Conservation (phyloP, 2,329 filamentous ascomycete genomes). For the Mariannaea sp. region DNA sequence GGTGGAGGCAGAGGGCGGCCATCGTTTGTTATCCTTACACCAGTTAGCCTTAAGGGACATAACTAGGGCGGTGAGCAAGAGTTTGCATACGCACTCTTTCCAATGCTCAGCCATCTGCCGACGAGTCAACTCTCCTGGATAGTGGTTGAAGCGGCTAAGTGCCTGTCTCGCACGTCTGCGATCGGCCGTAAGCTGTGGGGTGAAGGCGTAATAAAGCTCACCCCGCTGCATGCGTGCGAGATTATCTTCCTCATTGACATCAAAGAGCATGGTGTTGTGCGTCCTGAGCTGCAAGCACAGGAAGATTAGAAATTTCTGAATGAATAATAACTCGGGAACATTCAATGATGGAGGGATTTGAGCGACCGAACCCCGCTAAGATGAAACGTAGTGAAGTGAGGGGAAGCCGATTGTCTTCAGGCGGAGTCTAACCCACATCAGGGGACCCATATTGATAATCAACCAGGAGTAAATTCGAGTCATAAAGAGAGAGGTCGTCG, state of each 20-base stretch:
- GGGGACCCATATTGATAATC: too few species aligned
- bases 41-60: neutral
- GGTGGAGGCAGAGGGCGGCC: constrained; percentile 65
- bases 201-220: constrained; percentile 76
- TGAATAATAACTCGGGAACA: too few species aligned
- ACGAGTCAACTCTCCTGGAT: constrained; percentile 62
- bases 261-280: neutral
- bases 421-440: too few species aligned
- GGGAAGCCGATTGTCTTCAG: too few species aligned
- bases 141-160: constrained; percentile 66
- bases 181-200: constrained; percentile 66
- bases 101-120: constrained; percentile 69
- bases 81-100: constrained; percentile 63
- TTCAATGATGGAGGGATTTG: too few species aligned
- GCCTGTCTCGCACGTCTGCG: constrained; percentile 66
- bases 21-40: constrained; percentile 64
- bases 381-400: too few species aligned
- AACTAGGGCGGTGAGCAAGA: too few species aligned
- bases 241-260: constrained; percentile 53
- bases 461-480: too few species aligned
- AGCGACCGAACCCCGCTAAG: too few species aligned
- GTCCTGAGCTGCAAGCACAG: too few species aligned
- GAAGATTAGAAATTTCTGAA: too few species aligned
- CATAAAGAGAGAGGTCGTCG: too few species aligned
- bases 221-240: constrained; percentile 64